phyloP scores from a whole-genome alignment of 371 early-diverging fungal genomes.

The Syncephalastrum racemosum region DNA sequence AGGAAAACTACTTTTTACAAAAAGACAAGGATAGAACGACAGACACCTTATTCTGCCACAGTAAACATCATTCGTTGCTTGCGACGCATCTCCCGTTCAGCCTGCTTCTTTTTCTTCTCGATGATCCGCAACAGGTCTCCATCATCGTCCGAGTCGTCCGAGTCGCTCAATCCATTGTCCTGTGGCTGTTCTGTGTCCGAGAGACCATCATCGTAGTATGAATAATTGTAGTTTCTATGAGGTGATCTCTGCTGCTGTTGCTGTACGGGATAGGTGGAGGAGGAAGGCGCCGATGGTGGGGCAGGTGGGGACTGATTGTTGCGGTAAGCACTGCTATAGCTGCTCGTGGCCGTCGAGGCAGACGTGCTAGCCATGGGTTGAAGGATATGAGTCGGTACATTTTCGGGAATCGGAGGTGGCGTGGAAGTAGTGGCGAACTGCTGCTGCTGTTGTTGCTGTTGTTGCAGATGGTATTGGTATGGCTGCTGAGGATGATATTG shows the following conservation, averaged over 20 bases:
- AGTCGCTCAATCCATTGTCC: slow-evolving; percentile 6
- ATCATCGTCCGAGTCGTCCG: slow-evolving; percentile 29
- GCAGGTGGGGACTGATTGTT: slow-evolving; percentile 1
- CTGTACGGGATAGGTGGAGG: neutral
- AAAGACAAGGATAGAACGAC: neutral
- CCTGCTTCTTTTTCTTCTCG: slow-evolving; percentile 28
- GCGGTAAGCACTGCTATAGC: no score
- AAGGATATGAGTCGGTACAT: slow-evolving; percentile 14
- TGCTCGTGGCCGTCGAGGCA: neutral
- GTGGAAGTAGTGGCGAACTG: slow-evolving; percentile 3
- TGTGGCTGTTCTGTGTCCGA: neutral
- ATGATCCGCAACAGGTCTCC: slow-evolving; percentile 25
- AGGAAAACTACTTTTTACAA: neutral
- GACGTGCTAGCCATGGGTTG: slow-evolving; percentile 11
- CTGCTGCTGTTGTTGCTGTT: slow-evolving; percentile 8
- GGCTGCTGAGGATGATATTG: slow-evolving; percentile 4
- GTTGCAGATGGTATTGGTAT: slow-evolving; percentile 7
- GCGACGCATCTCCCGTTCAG: slow-evolving; percentile 12
- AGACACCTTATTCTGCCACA: slow-evolving; percentile 9
- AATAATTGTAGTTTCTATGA: slow-evolving; percentile 1
- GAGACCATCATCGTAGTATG: slow-evolving; percentile 3
- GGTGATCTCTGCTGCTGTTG: slow-evolving; percentile 3
- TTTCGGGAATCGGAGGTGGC: neutral
- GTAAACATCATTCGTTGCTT: slow-evolving; percentile 14
- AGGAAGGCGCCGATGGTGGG: neutral